Evolutionary conservation across 2,329 filamentous ascomycete genomes (phyloP).

Genomic region (Coniochaeta pulveracea): DNA sequence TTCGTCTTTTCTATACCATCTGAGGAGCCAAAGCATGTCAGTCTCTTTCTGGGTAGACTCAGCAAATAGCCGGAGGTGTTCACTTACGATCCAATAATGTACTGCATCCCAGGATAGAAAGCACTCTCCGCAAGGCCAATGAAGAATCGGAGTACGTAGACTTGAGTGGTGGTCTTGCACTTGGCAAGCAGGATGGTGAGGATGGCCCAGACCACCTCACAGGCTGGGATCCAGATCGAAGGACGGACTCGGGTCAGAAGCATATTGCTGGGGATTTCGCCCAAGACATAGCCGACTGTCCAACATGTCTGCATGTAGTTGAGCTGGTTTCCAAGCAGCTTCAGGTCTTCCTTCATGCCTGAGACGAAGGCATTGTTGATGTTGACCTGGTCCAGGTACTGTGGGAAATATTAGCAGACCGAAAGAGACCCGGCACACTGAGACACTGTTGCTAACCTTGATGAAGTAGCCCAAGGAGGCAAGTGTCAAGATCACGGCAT

Average conservation of each 20-base stretch:
- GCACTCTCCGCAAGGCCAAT: conserved; percentile 28
- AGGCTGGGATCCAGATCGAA: conserved; percentile 29
- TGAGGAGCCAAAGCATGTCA: conserved; percentile 23
- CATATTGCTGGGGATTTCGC: conserved; percentile 24
- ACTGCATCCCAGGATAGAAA: conserved; percentile 28
- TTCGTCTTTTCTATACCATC: conserved; percentile 31
- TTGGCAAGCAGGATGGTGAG: conserved; percentile 21
- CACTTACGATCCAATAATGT: conserved; percentile 30
- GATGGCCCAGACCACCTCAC: conserved; percentile 23
- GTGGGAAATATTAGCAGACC: conserved; percentile 1
- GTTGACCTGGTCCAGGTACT: conserved; percentile 28
- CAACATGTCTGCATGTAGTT: conserved; percentile 23
- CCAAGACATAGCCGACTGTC: conserved; percentile 27
- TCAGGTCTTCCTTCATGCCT: conserved; percentile 30
- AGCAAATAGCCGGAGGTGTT: no score
- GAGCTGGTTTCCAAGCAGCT: conserved; percentile 22
- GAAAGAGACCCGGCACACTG: no score
- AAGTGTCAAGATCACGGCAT: conserved; percentile 23
- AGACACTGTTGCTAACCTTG: no score
- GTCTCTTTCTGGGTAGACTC: no score
- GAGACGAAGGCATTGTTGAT: conserved; percentile 31
- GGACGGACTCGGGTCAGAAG: conserved; percentile 28
- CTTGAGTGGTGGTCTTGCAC: conserved; percentile 20
- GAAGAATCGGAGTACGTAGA: conserved; percentile 30
- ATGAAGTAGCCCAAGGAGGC: conserved; percentile 1